Conservation (phyloP, 768 basidiomycete genomes). For the Russula earlei region DNA sequence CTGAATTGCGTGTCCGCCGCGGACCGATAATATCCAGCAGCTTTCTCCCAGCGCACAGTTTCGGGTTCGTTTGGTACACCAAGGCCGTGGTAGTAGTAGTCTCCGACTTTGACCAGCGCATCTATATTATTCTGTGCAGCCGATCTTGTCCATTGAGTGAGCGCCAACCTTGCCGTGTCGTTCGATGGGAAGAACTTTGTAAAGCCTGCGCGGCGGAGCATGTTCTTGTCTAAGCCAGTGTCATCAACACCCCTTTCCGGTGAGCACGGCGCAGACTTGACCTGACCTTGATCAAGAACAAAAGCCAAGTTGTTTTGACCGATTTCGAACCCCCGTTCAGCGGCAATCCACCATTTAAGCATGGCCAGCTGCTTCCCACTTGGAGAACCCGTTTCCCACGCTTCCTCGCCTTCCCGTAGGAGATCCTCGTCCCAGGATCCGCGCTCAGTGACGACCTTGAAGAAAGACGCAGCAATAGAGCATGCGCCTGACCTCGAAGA, state of each 20-base stretch:
- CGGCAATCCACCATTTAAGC: conserved; percentile 91
- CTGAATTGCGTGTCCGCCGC: conserved; percentile 90
- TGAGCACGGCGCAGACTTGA: not conserved
- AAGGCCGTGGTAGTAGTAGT: conserved; percentile 90
- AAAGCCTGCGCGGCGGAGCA: conserved; percentile 58
- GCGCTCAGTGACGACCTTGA: conserved; percentile 85
- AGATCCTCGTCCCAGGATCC: conserved; percentile 83
- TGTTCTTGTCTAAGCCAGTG: conserved; percentile 48
- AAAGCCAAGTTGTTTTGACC: conserved; percentile 95
- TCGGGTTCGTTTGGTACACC: conserved; percentile 67
- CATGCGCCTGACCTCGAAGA: conserved; percentile 65
- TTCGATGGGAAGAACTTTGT: conserved; percentile 67
- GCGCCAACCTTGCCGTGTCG: conserved; percentile 70
- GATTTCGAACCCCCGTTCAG: conserved; percentile 83
- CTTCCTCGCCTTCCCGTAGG: conserved; percentile 67
- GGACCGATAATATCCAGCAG: conserved; percentile 88
- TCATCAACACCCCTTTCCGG: not conserved
- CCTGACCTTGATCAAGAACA: conserved; percentile 80
- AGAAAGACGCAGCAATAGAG: conserved; percentile 84
- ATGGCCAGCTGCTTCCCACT: conserved; percentile 76
- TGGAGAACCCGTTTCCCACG: conserved; percentile 62
- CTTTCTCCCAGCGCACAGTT: conserved; percentile 67
- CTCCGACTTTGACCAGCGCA: conserved; percentile 94
- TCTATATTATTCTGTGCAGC: conserved; percentile 94
- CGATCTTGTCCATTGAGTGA: conserved; percentile 92